These are phyloP conservation scores for Solanum clarkiae DNA, from an alignment of 257 asterid species.

Conservation along the genomic window DNA sequence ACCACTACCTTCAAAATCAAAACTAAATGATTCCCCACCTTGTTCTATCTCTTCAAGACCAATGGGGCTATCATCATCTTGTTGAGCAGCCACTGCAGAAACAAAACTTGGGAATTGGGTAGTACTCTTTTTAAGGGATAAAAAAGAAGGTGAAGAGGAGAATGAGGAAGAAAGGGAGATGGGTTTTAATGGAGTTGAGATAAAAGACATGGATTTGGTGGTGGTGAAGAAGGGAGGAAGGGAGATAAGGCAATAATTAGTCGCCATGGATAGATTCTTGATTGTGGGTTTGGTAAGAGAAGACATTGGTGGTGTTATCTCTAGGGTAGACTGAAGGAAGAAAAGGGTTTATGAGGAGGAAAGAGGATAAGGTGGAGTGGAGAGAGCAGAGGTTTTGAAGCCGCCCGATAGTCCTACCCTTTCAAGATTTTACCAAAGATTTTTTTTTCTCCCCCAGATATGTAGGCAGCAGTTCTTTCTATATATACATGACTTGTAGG, in stretches of 20 bases:
- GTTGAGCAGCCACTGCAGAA: constrained; percentile 35
- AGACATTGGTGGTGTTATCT: constrained; percentile 24
- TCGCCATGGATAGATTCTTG: constrained; percentile 42
- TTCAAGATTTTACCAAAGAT: neutral
- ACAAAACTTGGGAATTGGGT: constrained; percentile 20
- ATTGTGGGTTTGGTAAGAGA: constrained; percentile 22
- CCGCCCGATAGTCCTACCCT: neutral
- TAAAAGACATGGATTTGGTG: constrained; percentile 25
- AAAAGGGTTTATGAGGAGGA: neutral
- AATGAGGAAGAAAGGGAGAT: constrained; percentile 15
- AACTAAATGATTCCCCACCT: constrained; percentile 14
- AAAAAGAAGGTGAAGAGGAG: neutral
- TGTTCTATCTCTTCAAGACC: constrained; percentile 24
- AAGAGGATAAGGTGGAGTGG: neutral
- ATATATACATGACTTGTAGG: too few species aligned
- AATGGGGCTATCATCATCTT: constrained; percentile 40
- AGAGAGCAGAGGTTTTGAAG: constrained; percentile 7
- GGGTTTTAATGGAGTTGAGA: neutral
- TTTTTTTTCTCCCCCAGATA: neutral
- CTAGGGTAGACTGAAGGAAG: neutral
- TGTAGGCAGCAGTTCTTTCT: neutral
- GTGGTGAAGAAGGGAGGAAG: constrained; percentile 36
- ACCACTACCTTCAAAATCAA: constrained; percentile 11
- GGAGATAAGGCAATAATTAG: constrained; percentile 43
- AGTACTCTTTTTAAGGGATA: constrained; percentile 17